Base-by-base conservation (phyloP, 768 basidiomycete genomes). In the Lactifluus hygrophoroides region DNA sequence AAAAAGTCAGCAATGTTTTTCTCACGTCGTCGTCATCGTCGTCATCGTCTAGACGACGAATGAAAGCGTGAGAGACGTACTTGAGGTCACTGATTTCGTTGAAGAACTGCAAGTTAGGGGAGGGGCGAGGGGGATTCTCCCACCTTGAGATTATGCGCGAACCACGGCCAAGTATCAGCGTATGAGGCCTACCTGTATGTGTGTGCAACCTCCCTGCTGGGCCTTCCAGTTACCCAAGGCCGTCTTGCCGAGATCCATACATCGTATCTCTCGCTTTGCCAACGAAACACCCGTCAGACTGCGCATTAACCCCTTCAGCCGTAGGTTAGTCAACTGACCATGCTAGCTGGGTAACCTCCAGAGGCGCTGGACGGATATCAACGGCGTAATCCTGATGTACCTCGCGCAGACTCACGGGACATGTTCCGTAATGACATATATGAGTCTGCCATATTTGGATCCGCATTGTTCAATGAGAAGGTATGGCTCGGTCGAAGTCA, bases 391-490 rank as follows among this genome's bases (percentile, higher is more conserved):
- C 25, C 40, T 27, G 45, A 47, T 58, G n/a, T 21, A 16, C 42
- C 52, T 45, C 27, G 19, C 25, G 19, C 19, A 23, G 28, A 75
- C 74, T 74, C 60, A 75, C 75, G 73, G 75, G 37, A 65, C 71
- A 47, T 74, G 63, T 64, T 74, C 75, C 19, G 73, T 74, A 66
- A 74, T 76, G 62, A 74, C 73, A 55, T 74, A 74, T 62, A 74
- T 75, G 50, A 73, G 73, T 51, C 69, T 72, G 46, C 75, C 73
- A n/a, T 74, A 69, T 30, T 70, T 70, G 35, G 75, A 71, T 10
- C 73, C 73, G 56, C 73, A 74, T 64, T 75, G 76, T 65, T 74
- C 73, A 32, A 74, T 71, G 53, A 76, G 67, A 47, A 74, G 72
- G 56, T 71, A 70, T 42, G 73, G 75, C 56, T 67, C 66, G 42